These are phyloP conservation scores for Hymenoscyphus fraxineus DNA, from an alignment of 2,329 filamentous ascomycete species.

Conservation along the genomic window DNA sequence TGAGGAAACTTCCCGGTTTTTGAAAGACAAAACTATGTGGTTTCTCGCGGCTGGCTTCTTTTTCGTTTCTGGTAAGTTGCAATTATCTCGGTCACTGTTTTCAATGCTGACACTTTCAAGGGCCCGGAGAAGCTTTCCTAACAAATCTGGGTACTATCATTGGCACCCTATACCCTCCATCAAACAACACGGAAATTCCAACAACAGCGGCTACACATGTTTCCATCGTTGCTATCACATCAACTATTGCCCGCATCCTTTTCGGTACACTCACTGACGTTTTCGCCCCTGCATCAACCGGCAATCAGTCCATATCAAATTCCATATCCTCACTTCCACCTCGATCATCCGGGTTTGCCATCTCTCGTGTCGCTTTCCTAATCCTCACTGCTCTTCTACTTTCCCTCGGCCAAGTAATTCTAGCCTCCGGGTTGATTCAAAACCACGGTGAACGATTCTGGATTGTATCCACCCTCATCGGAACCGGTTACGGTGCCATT, in stretches of 20 bases:
- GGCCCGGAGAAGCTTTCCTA: conserved; percentile 95
- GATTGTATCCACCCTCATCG: conserved; percentile 77
- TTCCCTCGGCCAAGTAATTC: conserved; percentile 69
- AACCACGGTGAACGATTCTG: conserved; percentile 77
- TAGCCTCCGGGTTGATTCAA: conserved; percentile 73
- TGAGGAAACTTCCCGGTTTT: conserved; percentile 80
- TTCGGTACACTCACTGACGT: conserved; percentile 87
- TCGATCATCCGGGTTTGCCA: conserved; percentile 42
- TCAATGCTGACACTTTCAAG: conserved; percentile 36
- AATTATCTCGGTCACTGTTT: background rate
- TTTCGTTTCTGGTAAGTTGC: conserved; percentile 52
- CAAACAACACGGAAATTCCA: conserved; percentile 40
- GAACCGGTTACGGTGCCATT: conserved; percentile 86
- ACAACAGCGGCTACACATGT: conserved; percentile 76
- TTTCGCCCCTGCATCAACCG: conserved; percentile 61
- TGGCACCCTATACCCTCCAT: conserved; percentile 70
- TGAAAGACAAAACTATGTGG: conserved; percentile 94
- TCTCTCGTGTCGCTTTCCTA: conserved; percentile 79
- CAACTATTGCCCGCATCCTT: conserved; percentile 83
- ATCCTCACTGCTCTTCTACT: conserved; percentile 71
- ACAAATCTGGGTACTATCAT: conserved; percentile 96
- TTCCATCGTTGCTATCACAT: conserved; percentile 85
- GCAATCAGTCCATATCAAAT: conserved; percentile 26
- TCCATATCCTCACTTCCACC: conserved; percentile 37
- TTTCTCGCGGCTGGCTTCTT: conserved; percentile 87